Evolutionary conservation across 805 yeast species (phyloP).

Genomic region (Pichia kluyveri): DNA sequence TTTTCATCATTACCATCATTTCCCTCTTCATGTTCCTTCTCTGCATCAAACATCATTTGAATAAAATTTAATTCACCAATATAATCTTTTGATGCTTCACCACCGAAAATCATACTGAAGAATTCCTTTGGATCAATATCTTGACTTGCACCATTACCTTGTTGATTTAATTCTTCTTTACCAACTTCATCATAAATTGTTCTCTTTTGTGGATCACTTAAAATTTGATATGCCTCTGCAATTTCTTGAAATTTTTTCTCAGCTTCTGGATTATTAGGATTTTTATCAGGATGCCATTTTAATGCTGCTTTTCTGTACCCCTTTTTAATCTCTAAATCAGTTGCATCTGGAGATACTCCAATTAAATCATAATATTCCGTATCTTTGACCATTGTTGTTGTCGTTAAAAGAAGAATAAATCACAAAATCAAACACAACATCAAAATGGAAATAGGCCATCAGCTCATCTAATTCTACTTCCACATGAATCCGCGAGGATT

Average conservation of each 20-base stretch:
- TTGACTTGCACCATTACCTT: conserved; percentile 42
- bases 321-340: conserved; percentile 61
- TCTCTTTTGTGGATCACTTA: conserved; percentile 56
- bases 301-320: conserved; percentile 74
- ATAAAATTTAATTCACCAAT: conserved; percentile 83
- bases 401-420: too few relatives aligned
- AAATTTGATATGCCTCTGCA: conserved; percentile 69
- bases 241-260: conserved; percentile 59
- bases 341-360: conserved; percentile 49
- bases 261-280: conserved; percentile 67
- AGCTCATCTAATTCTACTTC: not conserved
- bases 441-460: not conserved
- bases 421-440: too few relatives aligned
- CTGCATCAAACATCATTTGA: conserved; percentile 50
- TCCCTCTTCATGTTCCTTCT: conserved; percentile 20
- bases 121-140: conserved; percentile 71
- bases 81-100: conserved; percentile 78
- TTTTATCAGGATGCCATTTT: conserved; percentile 74
- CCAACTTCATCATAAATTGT: conserved; percentile 68
- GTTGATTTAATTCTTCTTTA: conserved; percentile 40
- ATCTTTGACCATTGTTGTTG: conserved; percentile 55
- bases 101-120: conserved; percentile 72
- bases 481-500: too few relatives aligned
- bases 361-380: conserved; percentile 64
- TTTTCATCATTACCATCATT: conserved; percentile 34